phyloP scores from a whole-genome alignment of 805 yeast species.

The Torulaspora maleeae region DNA sequence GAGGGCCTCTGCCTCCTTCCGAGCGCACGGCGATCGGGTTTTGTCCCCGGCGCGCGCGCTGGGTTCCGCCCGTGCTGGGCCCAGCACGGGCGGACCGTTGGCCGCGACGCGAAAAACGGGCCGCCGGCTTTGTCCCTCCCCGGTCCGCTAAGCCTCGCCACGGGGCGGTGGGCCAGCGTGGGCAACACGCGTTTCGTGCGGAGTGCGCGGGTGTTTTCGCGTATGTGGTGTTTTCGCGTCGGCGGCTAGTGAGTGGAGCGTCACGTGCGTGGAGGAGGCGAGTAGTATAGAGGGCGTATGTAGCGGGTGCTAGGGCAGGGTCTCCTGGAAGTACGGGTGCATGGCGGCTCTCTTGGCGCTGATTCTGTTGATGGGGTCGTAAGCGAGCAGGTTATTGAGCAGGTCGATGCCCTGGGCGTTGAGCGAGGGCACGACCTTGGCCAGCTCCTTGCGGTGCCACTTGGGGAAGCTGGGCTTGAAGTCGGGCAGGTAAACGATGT shows the following conservation, averaged over 20 bases:
- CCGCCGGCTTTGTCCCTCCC: too few relatives aligned
- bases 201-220: not conserved
- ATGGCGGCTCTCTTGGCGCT: constrained; percentile 88
- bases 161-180: too few relatives aligned
- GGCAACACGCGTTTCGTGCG: too few relatives aligned
- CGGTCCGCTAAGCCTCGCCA: not conserved
- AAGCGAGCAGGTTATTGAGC: constrained; percentile 70
- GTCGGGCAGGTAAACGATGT: constrained; percentile 84
- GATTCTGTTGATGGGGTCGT: constrained; percentile 90
- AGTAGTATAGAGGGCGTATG: not conserved
- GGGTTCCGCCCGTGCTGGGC: too few relatives aligned
- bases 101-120: too few relatives aligned
- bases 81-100: too few relatives aligned
- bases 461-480: constrained; percentile 79
- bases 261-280: not conserved
- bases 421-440: constrained; percentile 69
- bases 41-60: too few relatives aligned
- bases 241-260: not conserved
- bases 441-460: constrained; percentile 84
- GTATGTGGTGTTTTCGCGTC: constrained; percentile 1
- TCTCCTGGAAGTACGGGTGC: constrained; percentile 58
- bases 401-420: constrained; percentile 83
- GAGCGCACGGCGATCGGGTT: too few relatives aligned
- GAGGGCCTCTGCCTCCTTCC: too few relatives aligned
- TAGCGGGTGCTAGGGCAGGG: not conserved